phyloP scores from a whole-genome alignment of 139 green algal genomes.

The Bryopsis sp. region DNA sequence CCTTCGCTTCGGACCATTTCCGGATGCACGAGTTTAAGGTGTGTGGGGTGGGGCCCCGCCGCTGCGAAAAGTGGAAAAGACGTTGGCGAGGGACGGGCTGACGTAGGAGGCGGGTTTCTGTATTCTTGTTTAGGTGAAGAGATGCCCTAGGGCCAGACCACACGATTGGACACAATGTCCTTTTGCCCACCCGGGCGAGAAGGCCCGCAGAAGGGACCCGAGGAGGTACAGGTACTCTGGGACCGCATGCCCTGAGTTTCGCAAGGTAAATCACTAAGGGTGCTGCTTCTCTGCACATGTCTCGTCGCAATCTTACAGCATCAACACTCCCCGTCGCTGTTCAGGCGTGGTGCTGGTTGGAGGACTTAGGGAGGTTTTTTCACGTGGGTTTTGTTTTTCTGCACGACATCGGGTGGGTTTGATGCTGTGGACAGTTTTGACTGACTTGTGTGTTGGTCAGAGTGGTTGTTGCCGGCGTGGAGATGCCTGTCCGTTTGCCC shows the following conservation, averaged over 20 bases:
- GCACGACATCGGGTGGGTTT: too few relatives aligned
- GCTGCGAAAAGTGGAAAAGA: not conserved
- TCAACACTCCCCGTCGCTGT: not conserved
- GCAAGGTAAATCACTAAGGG: constrained; percentile 48
- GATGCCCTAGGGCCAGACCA: constrained; percentile 52
- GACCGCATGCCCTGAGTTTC: constrained; percentile 86
- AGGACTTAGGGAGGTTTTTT: too few relatives aligned
- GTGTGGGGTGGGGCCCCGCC: not conserved
- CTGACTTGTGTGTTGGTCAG: constrained; percentile 22
- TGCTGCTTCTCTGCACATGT: not conserved
- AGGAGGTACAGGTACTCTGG: constrained; percentile 75
- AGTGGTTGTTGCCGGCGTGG: constrained; percentile 66
- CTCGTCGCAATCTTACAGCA: not conserved
- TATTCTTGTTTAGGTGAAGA: constrained; percentile 33
- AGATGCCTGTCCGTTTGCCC: constrained; percentile 83
- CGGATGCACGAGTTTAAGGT: constrained; percentile 80
- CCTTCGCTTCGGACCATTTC: constrained; percentile 62
- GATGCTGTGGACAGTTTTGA: not conserved
- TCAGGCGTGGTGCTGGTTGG: not conserved
- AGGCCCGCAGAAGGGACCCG: constrained; percentile 82
- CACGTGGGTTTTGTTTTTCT: too few relatives aligned
- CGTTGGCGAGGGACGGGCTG: constrained; percentile 4
- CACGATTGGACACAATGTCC: constrained; percentile 91
- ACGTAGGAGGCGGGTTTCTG: not conserved
- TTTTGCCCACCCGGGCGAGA: constrained; percentile 93